Evolutionary conservation across 768 basidiomycete genomes (phyloP), one percentile per base, ranked within the genome.

Genomic region (Trametes villosa): DNA sequence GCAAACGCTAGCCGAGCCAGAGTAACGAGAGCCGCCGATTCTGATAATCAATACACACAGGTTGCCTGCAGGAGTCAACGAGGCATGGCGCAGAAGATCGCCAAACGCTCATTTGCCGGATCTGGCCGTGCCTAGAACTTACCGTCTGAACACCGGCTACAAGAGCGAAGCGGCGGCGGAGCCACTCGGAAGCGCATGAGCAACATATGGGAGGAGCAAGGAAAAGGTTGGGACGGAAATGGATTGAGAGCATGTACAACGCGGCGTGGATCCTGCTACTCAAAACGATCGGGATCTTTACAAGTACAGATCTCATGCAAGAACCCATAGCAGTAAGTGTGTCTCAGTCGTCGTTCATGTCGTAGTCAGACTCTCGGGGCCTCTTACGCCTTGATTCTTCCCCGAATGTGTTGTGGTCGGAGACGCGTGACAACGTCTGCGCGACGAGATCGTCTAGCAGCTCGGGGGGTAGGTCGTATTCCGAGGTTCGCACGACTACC

Each of bases 381-480:
- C 61, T 57, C 51, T 65, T 56, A 15, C 63, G 69, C 42, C 57
- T 46, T 2, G 63, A 42, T 6, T 65, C 66, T 11, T 60, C 62
- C 1, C 59, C 65, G 15, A 41, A 50, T 2, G 18, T 53, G 30
- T 53, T 62, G 1, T 48, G 53, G 33, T 62, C 49, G 3, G 61
- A 49, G 0, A 57, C 51, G 3, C 50, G 55, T 7, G 57, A 63
- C 17, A 71, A 53, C 1, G 61, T 66, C 18, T 68, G 81, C 2
- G 78, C 77, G 51, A 91, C 83, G 38, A 92, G 83, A 67, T 88
- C 88, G 60, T 89, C 87, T 34, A 91, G 74, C 72, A 86, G 81
- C 47, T 89, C 84, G 9, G 81, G 81, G 4, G 87, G 81, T 8
- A 91, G 69, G 65, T 89, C 86, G 64, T 86, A 91, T 66, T 92